Conservation (phyloP, 345 rosid genomes). For the Gossypium sturtianum region DNA sequence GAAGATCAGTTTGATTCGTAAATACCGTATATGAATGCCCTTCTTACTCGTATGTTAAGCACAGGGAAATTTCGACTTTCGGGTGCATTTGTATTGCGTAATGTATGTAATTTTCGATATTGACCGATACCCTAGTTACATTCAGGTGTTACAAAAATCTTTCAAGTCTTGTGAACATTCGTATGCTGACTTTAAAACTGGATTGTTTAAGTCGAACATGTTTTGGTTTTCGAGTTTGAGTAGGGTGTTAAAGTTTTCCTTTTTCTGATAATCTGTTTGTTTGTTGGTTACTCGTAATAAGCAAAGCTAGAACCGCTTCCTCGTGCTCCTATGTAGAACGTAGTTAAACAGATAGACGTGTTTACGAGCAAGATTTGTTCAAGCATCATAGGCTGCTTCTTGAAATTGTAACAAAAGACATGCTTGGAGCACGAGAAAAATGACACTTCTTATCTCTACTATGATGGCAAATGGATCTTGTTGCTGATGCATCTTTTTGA, state of each 20-base stretch:
- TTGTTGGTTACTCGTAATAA: background rate
- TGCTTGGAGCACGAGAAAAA: background rate
- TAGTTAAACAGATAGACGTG: background rate
- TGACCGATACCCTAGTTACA: background rate
- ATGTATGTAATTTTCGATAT: background rate
- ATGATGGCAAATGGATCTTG: background rate
- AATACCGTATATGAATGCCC: background rate
- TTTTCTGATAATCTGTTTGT: background rate
- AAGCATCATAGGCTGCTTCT: background rate
- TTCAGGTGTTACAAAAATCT: background rate
- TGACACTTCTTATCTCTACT: background rate
- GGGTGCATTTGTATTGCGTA: background rate
- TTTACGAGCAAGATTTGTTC: background rate
- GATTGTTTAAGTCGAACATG: background rate
- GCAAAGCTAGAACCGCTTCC: background rate
- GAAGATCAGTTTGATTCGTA: background rate
- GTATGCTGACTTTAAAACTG: background rate
- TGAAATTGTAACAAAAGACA: background rate
- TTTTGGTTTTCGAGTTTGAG: background rate
- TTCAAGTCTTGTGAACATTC: background rate
- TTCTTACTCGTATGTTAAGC: background rate
- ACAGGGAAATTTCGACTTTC: background rate
- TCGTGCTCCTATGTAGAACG: background rate
- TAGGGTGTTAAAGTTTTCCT: background rate
- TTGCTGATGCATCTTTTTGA: background rate